A percentile compares a stretch with the other conserved stretches of the same genome.
These are phyloP conservation scores for Pisolithus tinctorius DNA, from an alignment of 768 basidiomycete species.

Conservation along the genomic window DNA sequence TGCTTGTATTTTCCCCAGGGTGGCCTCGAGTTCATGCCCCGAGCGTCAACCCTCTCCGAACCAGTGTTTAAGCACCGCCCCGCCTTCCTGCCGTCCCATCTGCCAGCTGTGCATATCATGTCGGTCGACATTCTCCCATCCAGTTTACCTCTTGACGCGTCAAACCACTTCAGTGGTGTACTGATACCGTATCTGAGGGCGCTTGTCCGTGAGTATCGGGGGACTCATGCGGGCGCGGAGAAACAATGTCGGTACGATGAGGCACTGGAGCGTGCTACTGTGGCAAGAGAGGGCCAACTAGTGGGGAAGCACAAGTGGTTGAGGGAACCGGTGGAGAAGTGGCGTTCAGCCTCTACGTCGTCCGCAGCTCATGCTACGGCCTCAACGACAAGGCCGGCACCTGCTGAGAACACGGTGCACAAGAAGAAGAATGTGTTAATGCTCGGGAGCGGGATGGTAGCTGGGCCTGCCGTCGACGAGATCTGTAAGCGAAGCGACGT, in stretches of 20 bases:
- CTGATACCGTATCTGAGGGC: constrained; percentile 63
- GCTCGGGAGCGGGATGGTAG: constrained; percentile 94
- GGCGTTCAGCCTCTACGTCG: constrained; percentile 18
- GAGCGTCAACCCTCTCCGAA: constrained; percentile 68
- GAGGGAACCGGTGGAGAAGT: constrained; percentile 40
- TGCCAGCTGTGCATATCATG: constrained; percentile 70
- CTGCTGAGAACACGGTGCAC: not conserved
- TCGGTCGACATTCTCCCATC: constrained; percentile 89
- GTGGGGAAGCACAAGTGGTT: constrained; percentile 53
- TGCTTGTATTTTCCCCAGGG: constrained; percentile 39
- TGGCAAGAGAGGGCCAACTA: constrained; percentile 56
- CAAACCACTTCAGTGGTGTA: constrained; percentile 61
- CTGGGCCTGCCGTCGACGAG: constrained; percentile 78
- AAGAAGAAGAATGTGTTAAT: constrained; percentile 66
- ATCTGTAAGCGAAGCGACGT: constrained; percentile 58
- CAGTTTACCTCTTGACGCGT: constrained; percentile 76
- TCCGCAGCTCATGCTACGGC: not conserved
- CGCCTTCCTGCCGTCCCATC: constrained; percentile 32
- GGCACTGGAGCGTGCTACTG: constrained; percentile 64
- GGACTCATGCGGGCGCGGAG: constrained; percentile 15
- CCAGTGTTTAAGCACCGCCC: constrained; percentile 61
- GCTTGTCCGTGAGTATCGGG: constrained; percentile 40
- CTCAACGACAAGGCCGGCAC: not conserved
- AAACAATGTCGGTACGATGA: constrained; percentile 18
- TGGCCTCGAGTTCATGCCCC: constrained; percentile 75